These are phyloP conservation scores for Rhizoclosmatium sp. DNA, from an alignment of 192 early-diverging fungal species.

Conservation along the genomic window DNA sequence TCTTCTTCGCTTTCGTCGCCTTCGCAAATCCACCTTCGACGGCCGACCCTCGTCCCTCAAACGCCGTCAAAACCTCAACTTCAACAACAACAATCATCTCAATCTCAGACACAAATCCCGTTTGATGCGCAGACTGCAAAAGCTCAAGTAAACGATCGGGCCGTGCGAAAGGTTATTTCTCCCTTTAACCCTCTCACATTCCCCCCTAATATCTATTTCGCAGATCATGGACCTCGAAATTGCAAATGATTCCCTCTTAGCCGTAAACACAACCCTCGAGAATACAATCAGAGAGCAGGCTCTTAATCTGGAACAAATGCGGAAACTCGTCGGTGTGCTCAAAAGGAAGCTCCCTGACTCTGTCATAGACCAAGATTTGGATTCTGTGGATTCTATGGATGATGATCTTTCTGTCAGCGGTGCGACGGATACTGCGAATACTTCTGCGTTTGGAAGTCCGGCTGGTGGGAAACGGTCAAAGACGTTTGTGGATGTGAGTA, in stretches of 20 bases:
- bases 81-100: background rate
- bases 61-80: background rate
- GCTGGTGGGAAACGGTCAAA: background rate
- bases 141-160: conserved; percentile 52
- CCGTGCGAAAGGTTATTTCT: conserved; percentile 47
- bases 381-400: background rate
- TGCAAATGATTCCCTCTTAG: conserved; percentile 55
- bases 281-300: conserved; percentile 59
- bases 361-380: background rate
- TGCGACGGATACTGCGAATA: background rate
- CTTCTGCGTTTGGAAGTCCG: background rate
- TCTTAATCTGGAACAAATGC: conserved; percentile 48
- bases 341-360: conserved; percentile 14
- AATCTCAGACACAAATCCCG: background rate
- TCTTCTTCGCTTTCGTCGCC: too few relatives aligned
- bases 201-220: conserved; percentile 4
- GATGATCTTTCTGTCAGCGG: background rate
- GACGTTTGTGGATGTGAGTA: conserved; percentile 22
- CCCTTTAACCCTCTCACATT: background rate
- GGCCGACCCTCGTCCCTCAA: background rate
- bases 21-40: background rate
- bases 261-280: conserved; percentile 59
- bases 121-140: conserved; percentile 17
- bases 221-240: conserved; percentile 64
- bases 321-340: conserved; percentile 33